These are phyloP conservation scores for Yamadazyma atmosphaerica DNA, from an alignment of 1,139 yeast species.

Conservation along the genomic window DNA sequence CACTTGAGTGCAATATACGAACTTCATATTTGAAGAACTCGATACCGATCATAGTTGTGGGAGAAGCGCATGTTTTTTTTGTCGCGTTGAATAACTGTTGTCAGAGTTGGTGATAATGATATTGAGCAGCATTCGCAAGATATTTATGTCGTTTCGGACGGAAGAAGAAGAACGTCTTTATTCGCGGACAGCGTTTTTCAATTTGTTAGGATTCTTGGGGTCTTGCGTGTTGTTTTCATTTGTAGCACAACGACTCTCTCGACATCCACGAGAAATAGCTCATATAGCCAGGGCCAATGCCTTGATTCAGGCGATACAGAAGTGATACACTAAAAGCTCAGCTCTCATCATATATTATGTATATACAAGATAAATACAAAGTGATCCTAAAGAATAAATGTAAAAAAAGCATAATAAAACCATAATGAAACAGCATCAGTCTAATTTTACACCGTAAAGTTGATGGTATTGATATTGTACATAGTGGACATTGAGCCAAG, in stretches of 20 bases:
- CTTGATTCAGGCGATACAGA: slow-evolving; percentile 23
- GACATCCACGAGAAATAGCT: slow-evolving; percentile 37
- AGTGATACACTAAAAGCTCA: no score
- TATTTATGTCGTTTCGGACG: slow-evolving; percentile 79
- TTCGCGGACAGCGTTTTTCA: slow-evolving; percentile 80
- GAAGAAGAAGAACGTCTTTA: slow-evolving; percentile 81
- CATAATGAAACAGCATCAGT: no score
- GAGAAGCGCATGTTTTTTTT: slow-evolving; percentile 27
- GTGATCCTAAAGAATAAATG: background rate
- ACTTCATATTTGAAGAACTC: slow-evolving; percentile 55
- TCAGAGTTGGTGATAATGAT: slow-evolving; percentile 32
- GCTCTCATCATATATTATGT: background rate
- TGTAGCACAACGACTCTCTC: slow-evolving; percentile 66
- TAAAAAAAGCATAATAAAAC: no score
- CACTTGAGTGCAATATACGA: slow-evolving; percentile 82
- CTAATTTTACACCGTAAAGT: no score
- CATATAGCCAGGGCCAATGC: slow-evolving; percentile 33
- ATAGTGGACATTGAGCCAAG: no score
- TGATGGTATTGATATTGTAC: no score
- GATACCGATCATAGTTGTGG: slow-evolving; percentile 76
- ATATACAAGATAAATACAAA: slow-evolving; percentile 3
- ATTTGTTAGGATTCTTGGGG: slow-evolving; percentile 75
- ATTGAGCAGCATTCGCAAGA: slow-evolving; percentile 67
- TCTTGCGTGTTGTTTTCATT: slow-evolving; percentile 80
- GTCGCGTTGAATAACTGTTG: background rate